Base-by-base conservation (phyloP, 208 protist genomes). In the Acanthamoeba lenticulata region DNA sequence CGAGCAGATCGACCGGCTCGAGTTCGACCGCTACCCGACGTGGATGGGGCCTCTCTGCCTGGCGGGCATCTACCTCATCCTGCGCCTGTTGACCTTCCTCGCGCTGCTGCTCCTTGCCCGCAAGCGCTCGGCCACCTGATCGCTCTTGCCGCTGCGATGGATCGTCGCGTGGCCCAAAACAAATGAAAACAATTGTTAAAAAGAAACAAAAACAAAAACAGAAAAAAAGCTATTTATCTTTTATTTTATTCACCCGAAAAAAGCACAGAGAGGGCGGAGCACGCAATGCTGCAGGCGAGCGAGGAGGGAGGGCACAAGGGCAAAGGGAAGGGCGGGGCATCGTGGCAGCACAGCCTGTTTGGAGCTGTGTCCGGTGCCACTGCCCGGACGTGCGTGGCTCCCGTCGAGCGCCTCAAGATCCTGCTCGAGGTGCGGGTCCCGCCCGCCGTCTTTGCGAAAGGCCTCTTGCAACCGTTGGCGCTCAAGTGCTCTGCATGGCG, bases 351-450 rank as follows among this genome's bases (percentile, higher is more conserved):
- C 81, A 98, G 99, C 88, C 95, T 97, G 15, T 98, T 98, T n/a
- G 98, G 98, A 45, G 98, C 98, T 21, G 96, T 99, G 27, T 97
- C 98, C 86, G 98, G 98, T 17, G 98, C 98, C 6, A 96, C 98
- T 45, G 98, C 98, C 91, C 98, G 98, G 60, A 98, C 98, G 1
- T 95, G 98, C 27, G 98, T 99, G 65, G 97, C 98, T 6, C 98
- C 98, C 1, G 97, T 97, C 6, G 98, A 99, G 90, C 97, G 98
- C 29, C 95, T 98, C 24, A 99, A 99, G 93, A 99, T 99, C 77
- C 98, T 99, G 40, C 98, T 99, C 62, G 98, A 99, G 93, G 98
- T 99, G 38, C 96, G 2, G 2, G n/a, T n/a, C n/a, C n/a, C n/a
- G n/a, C n/a, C n/a, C n/a, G n/a, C n/a, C n/a, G n/a, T n/a, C n/a